Evolutionary conservation across 2,329 filamentous ascomycete species (phyloP).

Genomic region (Plectosphaerella plurivora): DNA sequence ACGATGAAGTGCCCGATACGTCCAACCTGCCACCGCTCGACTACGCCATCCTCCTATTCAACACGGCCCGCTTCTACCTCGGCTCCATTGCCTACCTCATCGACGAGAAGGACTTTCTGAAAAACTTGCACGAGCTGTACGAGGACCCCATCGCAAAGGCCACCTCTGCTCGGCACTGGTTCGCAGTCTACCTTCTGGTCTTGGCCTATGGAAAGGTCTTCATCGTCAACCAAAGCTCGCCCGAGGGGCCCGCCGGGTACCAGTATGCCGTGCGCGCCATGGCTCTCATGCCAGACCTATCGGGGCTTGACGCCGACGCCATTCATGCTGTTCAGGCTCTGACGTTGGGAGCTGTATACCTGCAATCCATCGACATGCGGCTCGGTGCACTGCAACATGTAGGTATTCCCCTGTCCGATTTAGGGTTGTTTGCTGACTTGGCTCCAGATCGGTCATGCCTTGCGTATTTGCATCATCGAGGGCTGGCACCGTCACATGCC

Average conservation of each 20-base stretch:
- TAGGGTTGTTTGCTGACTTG: constrained; percentile 1
- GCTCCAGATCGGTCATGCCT: constrained; percentile 23
- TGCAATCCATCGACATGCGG: constrained; percentile 35
- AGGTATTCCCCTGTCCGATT: constrained; percentile 5
- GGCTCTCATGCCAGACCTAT: constrained; percentile 30
- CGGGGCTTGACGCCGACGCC: constrained; percentile 21
- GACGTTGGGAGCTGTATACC: constrained; percentile 28
- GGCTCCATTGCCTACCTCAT: constrained; percentile 16
- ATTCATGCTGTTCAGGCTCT: constrained; percentile 27
- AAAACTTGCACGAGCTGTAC: constrained; percentile 15
- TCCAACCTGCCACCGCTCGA: constrained; percentile 19
- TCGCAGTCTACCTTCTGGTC: constrained; percentile 24
- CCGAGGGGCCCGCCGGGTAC: constrained; percentile 26
- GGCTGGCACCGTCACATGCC: constrained; percentile 16
- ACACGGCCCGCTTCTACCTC: constrained; percentile 18
- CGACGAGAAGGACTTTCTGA: constrained; percentile 14
- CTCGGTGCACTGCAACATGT: constrained; percentile 26
- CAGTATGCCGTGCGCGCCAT: constrained; percentile 33
- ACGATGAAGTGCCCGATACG: constrained; percentile 17
- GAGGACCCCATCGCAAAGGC: constrained; percentile 14
- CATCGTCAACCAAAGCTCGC: constrained; percentile 15
- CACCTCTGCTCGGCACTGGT: constrained; percentile 18
- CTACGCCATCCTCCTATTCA: constrained; percentile 16
- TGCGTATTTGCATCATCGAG: constrained; percentile 25
- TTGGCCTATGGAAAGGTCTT: constrained; percentile 27